Percentiles rank a stretch among this genome's conserved stretches.
Evolutionary conservation across 352 stramenopile species (phyloP).

Genomic region (Elongisporangium prolatum): DNA sequence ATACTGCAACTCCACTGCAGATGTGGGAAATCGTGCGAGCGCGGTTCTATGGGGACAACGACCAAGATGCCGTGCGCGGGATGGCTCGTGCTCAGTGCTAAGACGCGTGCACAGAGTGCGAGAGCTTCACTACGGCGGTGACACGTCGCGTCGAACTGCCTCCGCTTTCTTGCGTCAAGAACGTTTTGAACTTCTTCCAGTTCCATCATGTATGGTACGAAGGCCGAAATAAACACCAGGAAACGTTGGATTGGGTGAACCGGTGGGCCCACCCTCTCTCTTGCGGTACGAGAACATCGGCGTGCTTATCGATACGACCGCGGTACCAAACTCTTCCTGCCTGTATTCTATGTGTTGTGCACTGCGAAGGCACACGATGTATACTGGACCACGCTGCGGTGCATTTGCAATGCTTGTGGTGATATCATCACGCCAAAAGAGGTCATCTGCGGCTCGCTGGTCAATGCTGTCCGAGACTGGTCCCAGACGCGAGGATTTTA

Average conservation of each 20-base stretch:
- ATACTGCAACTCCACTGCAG: too few relatives aligned
- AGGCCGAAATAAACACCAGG: background rate
- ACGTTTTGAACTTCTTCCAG: constrained; percentile 12
- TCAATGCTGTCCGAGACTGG: constrained; percentile 8
- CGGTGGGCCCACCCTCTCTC: constrained; percentile 13
- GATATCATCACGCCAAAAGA: constrained; percentile 5
- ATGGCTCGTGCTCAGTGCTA: too few relatives aligned
- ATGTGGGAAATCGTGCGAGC: too few relatives aligned
- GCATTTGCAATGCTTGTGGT: constrained; percentile 3
- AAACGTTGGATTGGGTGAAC: constrained; percentile 9
- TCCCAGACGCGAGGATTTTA: constrained; percentile 4
- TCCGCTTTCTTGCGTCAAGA: constrained; percentile 7
- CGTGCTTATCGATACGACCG: constrained; percentile 4
- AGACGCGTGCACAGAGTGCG: too few relatives aligned
- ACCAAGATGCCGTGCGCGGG: too few relatives aligned
- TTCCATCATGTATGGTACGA: constrained; percentile 10
- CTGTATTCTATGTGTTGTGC: constrained; percentile 7
- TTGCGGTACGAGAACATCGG: constrained; percentile 6
- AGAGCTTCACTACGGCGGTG: too few relatives aligned
- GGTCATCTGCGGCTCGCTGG: constrained; percentile 12
- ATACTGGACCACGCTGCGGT: constrained; percentile 9
- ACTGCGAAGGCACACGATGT: constrained; percentile 7
- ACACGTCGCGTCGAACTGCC: constrained; percentile 7
- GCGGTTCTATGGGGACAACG: too few relatives aligned
- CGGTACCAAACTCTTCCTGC: constrained; percentile 6